Percentiles rank a stretch among this genome's conserved stretches.
These are phyloP conservation scores for Aspergillus bombycis DNA, from an alignment of 2,329 filamentous ascomycete species.

Conservation along the genomic window DNA sequence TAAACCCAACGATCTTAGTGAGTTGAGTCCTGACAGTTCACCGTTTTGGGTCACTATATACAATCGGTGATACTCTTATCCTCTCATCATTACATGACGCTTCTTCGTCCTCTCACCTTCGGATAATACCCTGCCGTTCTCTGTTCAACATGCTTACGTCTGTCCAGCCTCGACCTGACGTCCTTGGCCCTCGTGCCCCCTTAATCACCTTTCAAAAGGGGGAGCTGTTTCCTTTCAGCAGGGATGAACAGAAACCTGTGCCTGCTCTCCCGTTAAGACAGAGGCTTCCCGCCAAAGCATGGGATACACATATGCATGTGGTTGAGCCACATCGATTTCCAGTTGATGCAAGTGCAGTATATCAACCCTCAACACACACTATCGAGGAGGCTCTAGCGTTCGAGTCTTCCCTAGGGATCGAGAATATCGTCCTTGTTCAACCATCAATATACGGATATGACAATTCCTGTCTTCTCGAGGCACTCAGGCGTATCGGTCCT, in stretches of 20 bases:
- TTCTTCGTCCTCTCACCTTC: background rate
- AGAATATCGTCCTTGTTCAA: conserved; percentile 63
- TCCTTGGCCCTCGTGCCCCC: conserved; percentile 23
- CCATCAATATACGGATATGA: conserved; percentile 65
- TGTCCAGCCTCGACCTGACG: conserved; percentile 24
- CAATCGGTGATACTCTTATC: background rate
- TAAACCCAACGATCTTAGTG: conserved; percentile 7
- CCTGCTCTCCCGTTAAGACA: conserved; percentile 21
- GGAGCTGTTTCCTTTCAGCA: conserved; percentile 11
- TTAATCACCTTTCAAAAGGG: conserved; percentile 13
- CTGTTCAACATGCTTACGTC: conserved; percentile 29
- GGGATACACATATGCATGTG: conserved; percentile 68
- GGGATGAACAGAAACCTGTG: conserved; percentile 5
- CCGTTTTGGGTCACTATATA: background rate
- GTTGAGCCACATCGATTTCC: conserved; percentile 58
- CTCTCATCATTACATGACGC: background rate
- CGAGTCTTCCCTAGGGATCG: conserved; percentile 54
- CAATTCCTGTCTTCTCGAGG: conserved; percentile 62
- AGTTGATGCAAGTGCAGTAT: conserved; percentile 52
- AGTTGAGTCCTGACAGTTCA: conserved; percentile 11
- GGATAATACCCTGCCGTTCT: conserved; percentile 1
- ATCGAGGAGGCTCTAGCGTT: conserved; percentile 57
- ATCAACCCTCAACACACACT: conserved; percentile 55
- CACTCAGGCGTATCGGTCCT: conserved; percentile 54
- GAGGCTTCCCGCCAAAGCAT: conserved; percentile 45